Evolutionary conservation across 148 eudicot species (phyloP), one percentile per base, ranked within the genome.

Genomic region (Beta vulgaris): DNA sequence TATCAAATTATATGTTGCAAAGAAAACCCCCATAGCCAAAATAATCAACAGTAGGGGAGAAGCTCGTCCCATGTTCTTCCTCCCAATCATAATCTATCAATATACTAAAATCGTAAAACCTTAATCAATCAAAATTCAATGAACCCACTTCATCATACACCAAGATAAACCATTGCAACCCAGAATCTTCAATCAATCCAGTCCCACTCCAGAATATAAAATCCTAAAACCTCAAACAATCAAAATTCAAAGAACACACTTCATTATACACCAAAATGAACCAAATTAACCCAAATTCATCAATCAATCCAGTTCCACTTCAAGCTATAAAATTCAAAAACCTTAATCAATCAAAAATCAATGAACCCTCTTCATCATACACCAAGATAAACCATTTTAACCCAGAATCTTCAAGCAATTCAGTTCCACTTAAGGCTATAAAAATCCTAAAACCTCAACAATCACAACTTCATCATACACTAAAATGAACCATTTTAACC

Each of bases 1-100:
- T 28, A 87, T 43, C 84, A 89, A 73, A 84, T 90, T 92, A 76
- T 92, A 92, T 44, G 98, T 89, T 14, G 87, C 99, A 79, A 95
- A 71, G 82, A 85, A 86, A 83, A 86, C 86, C 18, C 96, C 94
- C 29, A 91, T 42, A 36, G 89, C 80, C 74, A 92, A 34, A 49
- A 92, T 85, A 76, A 89, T 72, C 70, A 95, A 71, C 69, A 92
- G 51, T 34, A 88, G 77, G 2, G 92, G 83, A 14, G 96, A 84
- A 23, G 82, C 85, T 65, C 84, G 69, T 53, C 92, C 90, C 84
- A 90, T 84, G 73, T 67, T 88, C 85, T 82, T 90, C 86, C 85
- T 87, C 29, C 80, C 88, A 51, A 84, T 80, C 97, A 90, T 93
- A 53, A 72, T 36, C 55, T 46, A 40, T 26, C 23, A 37, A 46